Evolutionary conservation across 306 rosid genomes (phyloP), one percentile per base, ranked within the genome.

Genomic region (Dryas octopetala): DNA sequence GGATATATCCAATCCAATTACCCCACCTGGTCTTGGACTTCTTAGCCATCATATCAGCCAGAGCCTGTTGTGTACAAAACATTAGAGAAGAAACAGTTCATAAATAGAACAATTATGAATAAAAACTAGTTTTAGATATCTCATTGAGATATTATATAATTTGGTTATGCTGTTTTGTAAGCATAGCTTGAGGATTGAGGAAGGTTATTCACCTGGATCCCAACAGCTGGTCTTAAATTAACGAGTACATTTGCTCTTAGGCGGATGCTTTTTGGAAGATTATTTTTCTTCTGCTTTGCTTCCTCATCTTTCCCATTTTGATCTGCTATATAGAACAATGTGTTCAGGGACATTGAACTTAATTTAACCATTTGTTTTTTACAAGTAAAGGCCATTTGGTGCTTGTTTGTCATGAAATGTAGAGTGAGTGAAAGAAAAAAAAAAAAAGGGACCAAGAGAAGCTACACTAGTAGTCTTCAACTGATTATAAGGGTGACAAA

Each of bases 41-140:
- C 80, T 88, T 82, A 4, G 80, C 86, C 90, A 89, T 85, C 93
- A 85, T 82, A 78, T 89, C 89, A 17, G 93, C 89, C 40, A 91
- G 9, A 44, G 74, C 88, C 97, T 89, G 82, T 65, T 60, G 58
- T 19, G 49, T 51, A 65, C 26, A 41, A n/a, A 59, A 71, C 57
- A 58, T 51, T 8, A 17, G 28, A 13, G 46, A 46, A 12, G 10
- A 19, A 45, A 28, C 66, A 44, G 8, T 12, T 32, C 38, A 32
- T 32, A 32, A 1, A 50, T 50, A 10, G 4, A 5, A 11, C 26
- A 12, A 61, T 38, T 3, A 40, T 65, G 72, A n/a, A 28, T 9
- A 19, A 48, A 77, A 76, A 2, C 55, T 13, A 14, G 55, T 51
- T 51, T 51, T 51, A 51, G n/a, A 14, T 51, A 14, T 51, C n/a